These are phyloP conservation scores for Cylindrodendrum hubeiense DNA, from an alignment of 2,329 filamentous ascomycete genomes.

Conservation along the genomic window DNA sequence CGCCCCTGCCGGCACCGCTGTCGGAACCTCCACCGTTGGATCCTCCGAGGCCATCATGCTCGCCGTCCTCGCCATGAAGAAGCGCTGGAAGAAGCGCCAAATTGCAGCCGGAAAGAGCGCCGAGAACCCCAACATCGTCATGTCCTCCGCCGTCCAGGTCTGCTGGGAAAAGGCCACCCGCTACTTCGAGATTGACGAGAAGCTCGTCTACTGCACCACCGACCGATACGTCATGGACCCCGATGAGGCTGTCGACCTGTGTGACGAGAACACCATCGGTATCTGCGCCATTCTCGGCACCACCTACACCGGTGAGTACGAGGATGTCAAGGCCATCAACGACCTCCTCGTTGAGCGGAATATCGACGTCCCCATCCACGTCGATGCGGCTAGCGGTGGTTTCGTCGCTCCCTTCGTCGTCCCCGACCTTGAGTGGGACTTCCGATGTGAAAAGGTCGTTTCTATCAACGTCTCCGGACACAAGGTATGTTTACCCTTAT, in stretches of 20 bases:
- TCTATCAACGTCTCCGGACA: slow-evolving; percentile 96
- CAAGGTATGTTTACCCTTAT: slow-evolving; percentile 61
- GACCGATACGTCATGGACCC: slow-evolving; percentile 75
- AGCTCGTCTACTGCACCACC: slow-evolving; percentile 75
- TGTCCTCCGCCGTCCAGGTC: slow-evolving; percentile 96
- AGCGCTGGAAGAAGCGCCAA: slow-evolving; percentile 89
- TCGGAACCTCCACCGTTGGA: slow-evolving; percentile 91
- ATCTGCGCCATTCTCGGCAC: slow-evolving; percentile 93
- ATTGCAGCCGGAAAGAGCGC: slow-evolving; percentile 84
- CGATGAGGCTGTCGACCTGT: slow-evolving; percentile 68
- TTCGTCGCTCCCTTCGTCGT: slow-evolving; percentile 94
- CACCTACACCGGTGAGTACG: slow-evolving; percentile 96
- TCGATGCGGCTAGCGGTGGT: slow-evolving; percentile 91
- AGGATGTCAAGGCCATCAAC: slow-evolving; percentile 93
- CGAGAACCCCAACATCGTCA: slow-evolving; percentile 90
- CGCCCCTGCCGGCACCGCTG: slow-evolving; percentile 76
- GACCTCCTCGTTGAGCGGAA: slow-evolving; percentile 82
- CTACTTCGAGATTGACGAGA: slow-evolving; percentile 95
- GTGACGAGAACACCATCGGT: slow-evolving; percentile 83
- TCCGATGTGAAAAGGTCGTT: slow-evolving; percentile 87
- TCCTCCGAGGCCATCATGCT: slow-evolving; percentile 92
- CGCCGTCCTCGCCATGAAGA: slow-evolving; percentile 91
- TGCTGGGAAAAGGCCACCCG: slow-evolving; percentile 95
- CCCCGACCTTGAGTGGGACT: slow-evolving; percentile 90
- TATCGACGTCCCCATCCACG: slow-evolving; percentile 89